phyloP scores from a whole-genome alignment of 2,329 filamentous ascomycete genomes.

The Pseudofabraea citricarpa region DNA sequence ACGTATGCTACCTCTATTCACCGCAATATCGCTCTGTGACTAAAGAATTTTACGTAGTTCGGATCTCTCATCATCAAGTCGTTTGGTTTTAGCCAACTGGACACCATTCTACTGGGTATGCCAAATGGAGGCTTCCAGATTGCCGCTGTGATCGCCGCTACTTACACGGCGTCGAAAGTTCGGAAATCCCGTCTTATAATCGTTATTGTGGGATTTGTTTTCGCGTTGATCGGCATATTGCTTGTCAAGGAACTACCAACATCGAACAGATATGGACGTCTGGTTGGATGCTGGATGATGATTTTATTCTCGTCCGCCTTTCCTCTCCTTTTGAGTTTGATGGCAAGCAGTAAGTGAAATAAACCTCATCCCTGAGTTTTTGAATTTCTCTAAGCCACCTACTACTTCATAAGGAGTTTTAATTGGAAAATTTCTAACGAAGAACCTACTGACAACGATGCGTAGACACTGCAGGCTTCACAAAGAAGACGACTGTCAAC shows the following conservation, averaged over 20 bases:
- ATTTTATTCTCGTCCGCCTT: constrained; percentile 51
- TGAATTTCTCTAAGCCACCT: constrained; percentile 33
- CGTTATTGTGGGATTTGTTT: constrained; percentile 22
- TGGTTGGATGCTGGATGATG: constrained; percentile 51
- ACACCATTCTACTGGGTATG: constrained; percentile 47
- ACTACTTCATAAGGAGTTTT: constrained; percentile 51
- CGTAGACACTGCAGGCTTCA: constrained; percentile 47
- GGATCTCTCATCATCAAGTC: constrained; percentile 31
- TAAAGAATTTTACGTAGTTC: constrained; percentile 15
- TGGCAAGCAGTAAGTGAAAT: constrained; percentile 35
- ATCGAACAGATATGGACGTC: constrained; percentile 38
- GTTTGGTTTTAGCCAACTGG: constrained; percentile 28
- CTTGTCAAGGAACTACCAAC: constrained; percentile 53
- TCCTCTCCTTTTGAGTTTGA: constrained; percentile 33
- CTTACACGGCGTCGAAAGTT: constrained; percentile 9
- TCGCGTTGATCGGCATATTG: constrained; percentile 54
- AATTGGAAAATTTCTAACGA: too few species aligned
- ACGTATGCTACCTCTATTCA: background rate
- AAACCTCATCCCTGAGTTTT: too few species aligned
- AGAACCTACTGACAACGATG: constrained; percentile 45
- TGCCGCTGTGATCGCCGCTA: constrained; percentile 6
- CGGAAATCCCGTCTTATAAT: constrained; percentile 10
- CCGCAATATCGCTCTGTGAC: background rate
- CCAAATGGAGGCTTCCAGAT: constrained; percentile 45
- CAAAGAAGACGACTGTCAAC: constrained; percentile 45